These are phyloP conservation scores for Arabidopsis suecica DNA, from an alignment of 345 rosid species.

Conservation along the genomic window DNA sequence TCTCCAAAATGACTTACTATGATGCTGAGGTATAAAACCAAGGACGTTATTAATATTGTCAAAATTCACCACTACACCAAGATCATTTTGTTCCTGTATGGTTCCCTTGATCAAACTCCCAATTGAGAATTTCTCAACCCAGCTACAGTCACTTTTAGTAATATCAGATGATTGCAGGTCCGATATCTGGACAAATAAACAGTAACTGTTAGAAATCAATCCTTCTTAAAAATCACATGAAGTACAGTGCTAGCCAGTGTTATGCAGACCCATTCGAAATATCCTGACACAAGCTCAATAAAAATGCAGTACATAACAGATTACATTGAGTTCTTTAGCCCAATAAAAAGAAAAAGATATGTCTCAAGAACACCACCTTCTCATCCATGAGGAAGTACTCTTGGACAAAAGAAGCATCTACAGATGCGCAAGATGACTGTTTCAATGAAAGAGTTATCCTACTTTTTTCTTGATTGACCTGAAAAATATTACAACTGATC, in stretches of 20 bases:
- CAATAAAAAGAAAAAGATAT: slow-evolving; percentile 7
- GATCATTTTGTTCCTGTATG: slow-evolving; percentile 74
- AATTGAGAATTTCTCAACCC: slow-evolving; percentile 76
- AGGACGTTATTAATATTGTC: slow-evolving; percentile 62
- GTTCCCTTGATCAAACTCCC: slow-evolving; percentile 77
- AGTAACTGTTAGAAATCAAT: slow-evolving; percentile 18
- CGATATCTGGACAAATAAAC: slow-evolving; percentile 65
- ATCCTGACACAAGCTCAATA: slow-evolving; percentile 15
- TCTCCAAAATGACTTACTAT: slow-evolving; percentile 58
- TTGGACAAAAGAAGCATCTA: slow-evolving; percentile 79
- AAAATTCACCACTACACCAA: slow-evolving; percentile 82
- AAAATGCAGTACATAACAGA: slow-evolving; percentile 1
- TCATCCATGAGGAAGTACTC: slow-evolving; percentile 76
- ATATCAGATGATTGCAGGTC: slow-evolving; percentile 60
- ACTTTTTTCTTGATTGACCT: slow-evolving; percentile 74
- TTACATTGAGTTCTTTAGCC: slow-evolving; percentile 7
- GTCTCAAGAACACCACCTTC: slow-evolving; percentile 56
- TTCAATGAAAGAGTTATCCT: slow-evolving; percentile 82
- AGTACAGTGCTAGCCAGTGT: slow-evolving; percentile 13
- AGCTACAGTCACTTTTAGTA: slow-evolving; percentile 55
- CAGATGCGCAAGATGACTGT: slow-evolving; percentile 86
- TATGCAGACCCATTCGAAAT: slow-evolving; percentile 22
- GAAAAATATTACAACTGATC: slow-evolving; percentile 35
- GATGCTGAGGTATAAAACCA: slow-evolving; percentile 83
- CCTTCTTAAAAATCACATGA: slow-evolving; percentile 7